Evolutionary conservation across 805 yeast genomes (phyloP).

Genomic region (Brettanomyces bruxellensis): DNA sequence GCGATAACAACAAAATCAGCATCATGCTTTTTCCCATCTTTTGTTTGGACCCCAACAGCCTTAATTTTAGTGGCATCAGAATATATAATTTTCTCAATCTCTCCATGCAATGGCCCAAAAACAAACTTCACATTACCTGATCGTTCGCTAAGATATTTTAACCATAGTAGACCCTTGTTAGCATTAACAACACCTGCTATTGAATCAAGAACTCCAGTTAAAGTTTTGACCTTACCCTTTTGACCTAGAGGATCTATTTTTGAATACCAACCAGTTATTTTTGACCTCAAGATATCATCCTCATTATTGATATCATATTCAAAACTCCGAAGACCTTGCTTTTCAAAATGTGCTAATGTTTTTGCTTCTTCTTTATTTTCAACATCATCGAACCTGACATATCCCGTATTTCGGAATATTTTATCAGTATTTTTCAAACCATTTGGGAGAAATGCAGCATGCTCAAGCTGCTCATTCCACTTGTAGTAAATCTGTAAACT

Average conservation of each 20-base stretch:
- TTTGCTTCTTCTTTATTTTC: slow-evolving; percentile 7
- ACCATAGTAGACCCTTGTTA: slow-evolving; percentile 21
- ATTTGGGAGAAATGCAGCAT: slow-evolving; percentile 8
- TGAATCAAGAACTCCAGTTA: slow-evolving; percentile 18
- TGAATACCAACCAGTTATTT: slow-evolving; percentile 18
- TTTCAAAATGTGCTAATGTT: slow-evolving; percentile 9
- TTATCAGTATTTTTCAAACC: slow-evolving; percentile 9
- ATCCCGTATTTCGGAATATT: slow-evolving; percentile 7
- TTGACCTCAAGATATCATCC: slow-evolving; percentile 22
- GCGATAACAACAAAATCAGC: slow-evolving; percentile 19
- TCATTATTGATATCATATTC: slow-evolving; percentile 21
- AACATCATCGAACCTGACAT: slow-evolving; percentile 17
- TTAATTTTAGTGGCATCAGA: slow-evolving; percentile 5
- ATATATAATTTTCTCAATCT: not conserved
- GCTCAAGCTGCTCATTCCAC: slow-evolving; percentile 10
- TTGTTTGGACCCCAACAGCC: slow-evolving; percentile 19
- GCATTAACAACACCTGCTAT: slow-evolving; percentile 25
- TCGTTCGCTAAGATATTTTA: slow-evolving; percentile 13
- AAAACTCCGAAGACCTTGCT: slow-evolving; percentile 18
- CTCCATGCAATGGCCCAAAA: slow-evolving; percentile 21
- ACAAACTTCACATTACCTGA: slow-evolving; percentile 26
- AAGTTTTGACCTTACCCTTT: slow-evolving; percentile 6
- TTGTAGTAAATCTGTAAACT: slow-evolving; percentile 19
- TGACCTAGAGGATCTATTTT: slow-evolving; percentile 13
- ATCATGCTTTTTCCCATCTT: slow-evolving; percentile 17